Base-by-base conservation (phyloP, 2,329 filamentous ascomycete species). In the Hymenoscyphus repandus region DNA sequence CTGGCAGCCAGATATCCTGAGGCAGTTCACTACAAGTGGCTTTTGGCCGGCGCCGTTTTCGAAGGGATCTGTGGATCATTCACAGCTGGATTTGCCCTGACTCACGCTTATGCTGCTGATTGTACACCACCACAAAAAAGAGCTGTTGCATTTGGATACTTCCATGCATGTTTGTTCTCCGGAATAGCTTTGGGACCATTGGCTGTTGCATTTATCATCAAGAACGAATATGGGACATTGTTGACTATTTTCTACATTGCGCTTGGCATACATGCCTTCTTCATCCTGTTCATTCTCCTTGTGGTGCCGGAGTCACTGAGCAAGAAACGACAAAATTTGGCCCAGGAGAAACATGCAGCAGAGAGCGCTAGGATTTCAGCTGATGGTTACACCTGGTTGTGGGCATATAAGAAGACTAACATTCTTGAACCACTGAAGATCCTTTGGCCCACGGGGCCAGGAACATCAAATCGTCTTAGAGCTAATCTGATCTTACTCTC, bases 31-130 rank as follows among this genome's bases (percentile, higher is more conserved):
- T 88, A 95, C 62, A 83, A 86, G 49, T 87, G 88, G 79, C 72
- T 99, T 18, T 72, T 97, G 5, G 67, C 92, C 1, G 89, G 89
- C 9, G 80, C 84, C 33, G 74, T 88, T 9, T 74, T 91, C 41
- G 93, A 99, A 64, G 93, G 93, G 4, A 64, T 96, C 5, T 83
- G 83, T 9, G 93, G 93, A 6, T 96, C 91, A 0, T 96, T 96
- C 66, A 95, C 90, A 1, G 82, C 89, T 0, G 86, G 85, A 27
- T 86, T 86, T 73, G 83, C 86, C 41, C 73, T 85, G 17, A 84
- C 82, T 18, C 85, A 95, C 66, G 90, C 92, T 0, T 99, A 97
- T 68, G 85, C 88, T 11, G 85, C 89, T 37, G 93, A 99, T 68
- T 96, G 90, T 68, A 92, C 90, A 0, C 75, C 86, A 3, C 88